Base-by-base conservation (phyloP, 2,329 filamentous ascomycete species). In the Trematosphaeria pertusa region DNA sequence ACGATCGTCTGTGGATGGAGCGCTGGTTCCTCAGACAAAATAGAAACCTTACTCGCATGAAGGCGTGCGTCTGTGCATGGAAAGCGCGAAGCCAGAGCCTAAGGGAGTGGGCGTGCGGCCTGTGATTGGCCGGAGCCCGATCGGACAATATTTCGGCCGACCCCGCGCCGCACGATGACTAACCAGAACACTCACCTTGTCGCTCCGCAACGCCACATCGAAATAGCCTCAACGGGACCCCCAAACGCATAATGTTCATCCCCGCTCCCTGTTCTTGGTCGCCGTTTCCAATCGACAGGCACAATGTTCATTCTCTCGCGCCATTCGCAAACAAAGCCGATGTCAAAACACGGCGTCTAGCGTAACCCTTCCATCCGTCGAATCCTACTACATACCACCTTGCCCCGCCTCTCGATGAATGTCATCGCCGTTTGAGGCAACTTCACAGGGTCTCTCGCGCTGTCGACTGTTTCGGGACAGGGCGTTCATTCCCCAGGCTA, bases 221-320 rank as follows among this genome's bases (percentile, higher is more conserved):
- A 36, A 37, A 11, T 11, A 35, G 21, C 5, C 21, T 14, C 5
- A 38, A 12, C 4, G 31, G 26, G 26, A 19, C 26, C 35, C 35
- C 37, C 43, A 61, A 62, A 66, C 60, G 62, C 62, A 64, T 64
- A 55, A 62, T 50, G 47, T 52, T 58, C 48, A 39, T 31, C 37
- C 28, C 37, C 10, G 15, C 24, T 30, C 22, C 35, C 19, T 9
- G 28, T 36, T 43, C 26, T 34, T 26, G 18, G 18, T 46, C 42
- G 37, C 45, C 50, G 59, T 64, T 62, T 65, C 32, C 40, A 56
- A 56, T 48, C 45, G 22, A 34, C 33, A 52, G 35, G 34, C 45
- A 47, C 38, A 20, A 49, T 48, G 40, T 37, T 51, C 40, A 43
- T 46, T 43, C 43, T 33, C 41, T 20, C 17, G 45, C 51, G 49